Percentiles rank a stretch among this genome's conserved stretches.
phyloP scores from a whole-genome alignment of 2,329 filamentous ascomycete species.

The Endoconidiophora laricicola region DNA sequence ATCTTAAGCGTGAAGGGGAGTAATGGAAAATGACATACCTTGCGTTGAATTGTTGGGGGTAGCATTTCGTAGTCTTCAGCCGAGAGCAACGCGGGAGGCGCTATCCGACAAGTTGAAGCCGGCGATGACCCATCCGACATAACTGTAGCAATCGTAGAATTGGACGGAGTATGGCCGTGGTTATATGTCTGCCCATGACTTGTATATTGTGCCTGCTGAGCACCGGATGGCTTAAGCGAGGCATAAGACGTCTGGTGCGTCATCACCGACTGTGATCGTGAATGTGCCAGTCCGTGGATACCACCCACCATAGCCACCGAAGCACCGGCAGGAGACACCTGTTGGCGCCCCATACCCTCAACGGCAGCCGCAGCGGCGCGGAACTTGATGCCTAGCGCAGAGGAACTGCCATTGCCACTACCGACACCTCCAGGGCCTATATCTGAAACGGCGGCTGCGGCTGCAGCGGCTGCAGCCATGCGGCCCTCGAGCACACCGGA shows the following conservation, averaged over 20 bases:
- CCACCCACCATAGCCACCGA: neutral
- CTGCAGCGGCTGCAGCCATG: neutral
- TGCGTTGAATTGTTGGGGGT: slow-evolving; percentile 15
- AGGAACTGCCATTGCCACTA: neutral
- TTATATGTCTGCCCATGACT: neutral
- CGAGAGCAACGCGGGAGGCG: slow-evolving; percentile 6
- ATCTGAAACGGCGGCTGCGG: neutral
- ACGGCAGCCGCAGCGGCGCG: slow-evolving; percentile 3
- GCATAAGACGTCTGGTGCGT: neutral
- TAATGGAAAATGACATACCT: slow-evolving; percentile 13
- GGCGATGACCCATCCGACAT: slow-evolving; percentile 7
- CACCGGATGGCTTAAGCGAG: neutral
- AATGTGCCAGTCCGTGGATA: neutral
- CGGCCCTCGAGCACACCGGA: neutral
- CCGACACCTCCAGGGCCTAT: neutral
- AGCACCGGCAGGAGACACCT: neutral
- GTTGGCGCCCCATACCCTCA: neutral
- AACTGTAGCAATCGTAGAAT: slow-evolving; percentile 3
- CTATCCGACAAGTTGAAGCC: neutral
- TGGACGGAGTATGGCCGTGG: slow-evolving; percentile 6
- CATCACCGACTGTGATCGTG: neutral
- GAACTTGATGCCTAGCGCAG: neutral
- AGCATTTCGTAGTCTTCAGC: slow-evolving; percentile 14
- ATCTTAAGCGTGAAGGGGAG: too few relatives aligned
- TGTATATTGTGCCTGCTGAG: neutral